phyloP scores from a whole-genome alignment of 495 filamentous ascomycete species.

The Tuber melanosporum region DNA sequence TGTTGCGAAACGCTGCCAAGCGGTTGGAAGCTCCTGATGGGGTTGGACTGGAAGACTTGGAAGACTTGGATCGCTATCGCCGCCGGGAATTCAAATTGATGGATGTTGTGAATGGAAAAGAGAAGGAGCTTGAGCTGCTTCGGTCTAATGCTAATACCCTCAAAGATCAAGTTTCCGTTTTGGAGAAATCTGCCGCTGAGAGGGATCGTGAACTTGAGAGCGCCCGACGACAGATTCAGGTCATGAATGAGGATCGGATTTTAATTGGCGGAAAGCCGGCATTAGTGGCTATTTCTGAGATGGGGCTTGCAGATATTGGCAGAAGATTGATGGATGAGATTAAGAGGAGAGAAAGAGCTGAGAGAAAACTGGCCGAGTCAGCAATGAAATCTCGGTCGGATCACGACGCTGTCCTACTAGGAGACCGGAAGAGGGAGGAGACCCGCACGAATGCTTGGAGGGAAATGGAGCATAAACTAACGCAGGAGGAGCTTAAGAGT shows the following conservation, averaged over 20 bases:
- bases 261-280: constrained; percentile 11
- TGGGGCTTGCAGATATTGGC: constrained; percentile 28
- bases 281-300: constrained; percentile 19
- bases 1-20: constrained; percentile 14
- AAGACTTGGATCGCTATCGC: constrained; percentile 14
- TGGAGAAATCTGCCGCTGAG: constrained; percentile 28
- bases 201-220: constrained; percentile 34
- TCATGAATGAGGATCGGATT: constrained; percentile 9
- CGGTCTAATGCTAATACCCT: constrained; percentile 26
- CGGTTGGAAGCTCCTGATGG: constrained; percentile 2
- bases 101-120: constrained; percentile 32
- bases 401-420: constrained; percentile 19
- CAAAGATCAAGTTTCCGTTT: constrained; percentile 14
- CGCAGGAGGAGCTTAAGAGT: constrained; percentile 22
- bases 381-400: constrained; percentile 13
- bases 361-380: constrained; percentile 25
- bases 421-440: constrained; percentile 25
- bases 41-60: constrained; percentile 1
- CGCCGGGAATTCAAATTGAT: constrained; percentile 23
- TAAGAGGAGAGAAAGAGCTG: constrained; percentile 19
- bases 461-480: constrained; percentile 22
- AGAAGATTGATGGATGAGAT: constrained; percentile 31
- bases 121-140: constrained; percentile 36
- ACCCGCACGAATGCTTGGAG: constrained; percentile 14
- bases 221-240: constrained; percentile 18